Base-by-base conservation (phyloP, 2,329 filamentous ascomycete species). In the Trichoderma sp. region DNA sequence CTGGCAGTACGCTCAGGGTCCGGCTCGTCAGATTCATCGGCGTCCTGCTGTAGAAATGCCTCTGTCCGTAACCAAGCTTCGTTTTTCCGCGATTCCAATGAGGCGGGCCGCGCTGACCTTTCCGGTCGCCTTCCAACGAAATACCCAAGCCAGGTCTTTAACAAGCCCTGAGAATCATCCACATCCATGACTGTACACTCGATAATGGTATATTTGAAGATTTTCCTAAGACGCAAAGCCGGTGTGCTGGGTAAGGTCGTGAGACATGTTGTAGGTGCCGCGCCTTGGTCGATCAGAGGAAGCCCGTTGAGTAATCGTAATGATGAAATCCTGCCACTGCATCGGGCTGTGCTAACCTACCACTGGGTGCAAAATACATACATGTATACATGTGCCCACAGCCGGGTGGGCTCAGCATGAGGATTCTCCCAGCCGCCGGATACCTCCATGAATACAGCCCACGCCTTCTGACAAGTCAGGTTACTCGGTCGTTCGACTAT, bases 101-200 rank as follows among this genome's bases (percentile, higher is more conserved):
- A 52, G 21, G 32, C 46, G 21, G 59, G 59, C 14, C n/a, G 30
- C 59, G 32, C 46, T 8, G 46, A 5, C 30, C 24, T 63, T 63
- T 63, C 59, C 46, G 59, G 59, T 54, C 32, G 46, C 21, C 46
- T 63, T 54, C 59, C 14, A 51, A 54, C 30, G 30, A 63, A 63
- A 24, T 28, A 63, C 10, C 49, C 59, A 37, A 54, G 21, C 46
- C 26, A 10, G 18, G 30, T 37, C 59, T 21, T 24, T 16, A 63
- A 32, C 46, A 63, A 46, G 24, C 46, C 21, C 52, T 63, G 59
- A 4, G 46, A 63, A 18, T 63, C 46, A 63, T 37, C 21, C 30
- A 37, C 59, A 51, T 49, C 28, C 59, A 63, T 63, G 59, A 34
- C 37, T 63, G 14, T 52, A 63, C 30, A n/a, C 21, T 30, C 11